Evolutionary conservation across 805 yeast species (phyloP).

Genomic region (Starmerella apicola): DNA sequence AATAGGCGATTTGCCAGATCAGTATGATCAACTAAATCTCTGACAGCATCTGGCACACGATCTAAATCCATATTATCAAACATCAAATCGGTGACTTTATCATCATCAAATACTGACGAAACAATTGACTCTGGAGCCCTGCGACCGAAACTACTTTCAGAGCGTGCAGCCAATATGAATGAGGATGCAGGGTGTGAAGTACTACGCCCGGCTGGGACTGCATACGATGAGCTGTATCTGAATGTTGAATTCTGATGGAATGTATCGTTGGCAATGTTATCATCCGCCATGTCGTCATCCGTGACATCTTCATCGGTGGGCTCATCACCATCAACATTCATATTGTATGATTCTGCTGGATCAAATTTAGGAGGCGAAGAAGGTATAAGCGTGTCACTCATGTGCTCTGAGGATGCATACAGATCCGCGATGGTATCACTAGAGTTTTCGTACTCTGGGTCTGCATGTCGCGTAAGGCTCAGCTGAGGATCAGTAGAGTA

Average conservation of each 20-base stretch:
- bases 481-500: conserved; percentile 14
- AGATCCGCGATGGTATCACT: conserved; percentile 8
- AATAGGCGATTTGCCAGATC: conserved; percentile 22
- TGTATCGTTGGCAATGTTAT: background rate
- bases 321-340: conserved; percentile 6
- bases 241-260: background rate
- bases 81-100: conserved; percentile 4
- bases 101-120: conserved; percentile 9
- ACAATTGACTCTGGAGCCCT: conserved; percentile 5
- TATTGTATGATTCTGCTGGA: conserved; percentile 1
- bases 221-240: background rate
- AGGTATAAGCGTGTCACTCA: no score
- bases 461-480: conserved; percentile 11
- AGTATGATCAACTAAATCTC: conserved; percentile 24
- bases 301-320: conserved; percentile 8
- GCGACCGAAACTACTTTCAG: conserved; percentile 2
- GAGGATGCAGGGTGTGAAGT: conserved; percentile 3
- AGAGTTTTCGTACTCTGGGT: conserved; percentile 10
- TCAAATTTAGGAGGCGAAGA: conserved; percentile 17
- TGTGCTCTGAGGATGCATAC: background rate
- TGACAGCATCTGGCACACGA: conserved; percentile 27
- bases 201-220: background rate
- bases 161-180: conserved; percentile 5
- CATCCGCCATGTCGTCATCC: conserved; percentile 2
- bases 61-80: conserved; percentile 21